Evolutionary conservation across 306 rosid species (phyloP).

Genomic region (Argentina anserina): DNA sequence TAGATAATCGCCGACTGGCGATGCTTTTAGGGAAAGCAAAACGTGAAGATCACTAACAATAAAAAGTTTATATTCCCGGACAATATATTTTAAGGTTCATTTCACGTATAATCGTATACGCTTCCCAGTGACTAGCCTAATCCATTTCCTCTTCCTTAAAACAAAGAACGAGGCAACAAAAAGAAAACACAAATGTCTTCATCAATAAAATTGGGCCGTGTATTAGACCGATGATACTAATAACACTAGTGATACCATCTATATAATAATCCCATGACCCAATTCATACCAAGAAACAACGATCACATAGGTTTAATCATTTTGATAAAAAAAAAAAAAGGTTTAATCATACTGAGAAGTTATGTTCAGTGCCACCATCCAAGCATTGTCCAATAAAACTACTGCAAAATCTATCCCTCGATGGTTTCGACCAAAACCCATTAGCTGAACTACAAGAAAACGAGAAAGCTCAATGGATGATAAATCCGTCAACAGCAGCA

Average conservation of each 20-base stretch:
- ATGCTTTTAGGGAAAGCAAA: not conserved
- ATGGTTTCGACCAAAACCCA: conserved; percentile 16
- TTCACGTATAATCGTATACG: not conserved
- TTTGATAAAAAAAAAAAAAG: not conserved
- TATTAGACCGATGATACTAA: not conserved
- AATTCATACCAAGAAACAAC: not conserved
- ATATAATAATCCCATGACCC: not conserved
- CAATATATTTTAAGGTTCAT: not conserved
- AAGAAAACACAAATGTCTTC: not conserved
- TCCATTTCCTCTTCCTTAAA: not conserved
- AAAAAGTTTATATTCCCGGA: not conserved
- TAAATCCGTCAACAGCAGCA: conserved; percentile 35
- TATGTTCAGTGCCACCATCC: not conserved
- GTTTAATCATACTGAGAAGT: not conserved
- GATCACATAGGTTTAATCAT: not conserved
- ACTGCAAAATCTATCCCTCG: not conserved
- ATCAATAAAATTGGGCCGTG: not conserved
- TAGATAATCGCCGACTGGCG: not conserved
- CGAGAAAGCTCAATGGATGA: conserved; percentile 36
- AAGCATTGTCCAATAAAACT: conserved; percentile 7
- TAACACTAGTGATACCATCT: too few species aligned
- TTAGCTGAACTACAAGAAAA: conserved; percentile 14
- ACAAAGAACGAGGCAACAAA: not conserved
- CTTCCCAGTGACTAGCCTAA: not conserved
- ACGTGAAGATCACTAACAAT: not conserved